A percentile compares a stretch with the other conserved stretches of the same genome.
Evolutionary conservation across 2,329 filamentous ascomycete species (phyloP).

Genomic region (Bretziella fagacearum): DNA sequence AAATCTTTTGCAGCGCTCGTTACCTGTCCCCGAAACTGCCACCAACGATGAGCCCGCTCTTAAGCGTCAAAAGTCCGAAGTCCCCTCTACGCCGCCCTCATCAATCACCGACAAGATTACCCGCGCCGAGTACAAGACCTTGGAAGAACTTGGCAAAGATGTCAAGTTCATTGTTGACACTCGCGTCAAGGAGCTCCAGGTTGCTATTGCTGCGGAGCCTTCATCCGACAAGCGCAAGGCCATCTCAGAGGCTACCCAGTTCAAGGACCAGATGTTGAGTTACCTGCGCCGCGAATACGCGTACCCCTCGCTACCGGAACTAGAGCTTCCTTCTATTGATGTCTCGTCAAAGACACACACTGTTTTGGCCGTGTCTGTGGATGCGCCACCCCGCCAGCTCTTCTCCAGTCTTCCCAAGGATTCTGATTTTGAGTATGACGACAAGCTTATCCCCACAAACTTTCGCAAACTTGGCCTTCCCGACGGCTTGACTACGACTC

Average conservation of each 20-base stretch:
- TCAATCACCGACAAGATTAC: conserved; percentile 39
- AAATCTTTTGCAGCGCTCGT: conserved; percentile 23
- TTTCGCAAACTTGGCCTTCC: conserved; percentile 53
- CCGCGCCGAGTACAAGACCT: conserved; percentile 35
- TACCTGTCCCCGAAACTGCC: conserved; percentile 36
- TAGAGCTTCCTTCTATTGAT: background rate
- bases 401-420: conserved; percentile 60
- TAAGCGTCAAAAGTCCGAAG: conserved; percentile 43
- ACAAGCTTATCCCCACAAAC: conserved; percentile 22
- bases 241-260: conserved; percentile 5
- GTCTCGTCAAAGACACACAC: conserved; percentile 21
- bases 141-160: conserved; percentile 49
- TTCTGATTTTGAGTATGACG: conserved; percentile 16
- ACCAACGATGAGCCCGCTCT: conserved; percentile 33
- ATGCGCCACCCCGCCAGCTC: conserved; percentile 56
- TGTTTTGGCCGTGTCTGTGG: conserved; percentile 62
- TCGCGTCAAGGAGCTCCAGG: conserved; percentile 31
- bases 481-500: conserved; percentile 44
- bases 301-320: conserved; percentile 23
- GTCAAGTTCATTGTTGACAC: conserved; percentile 32
- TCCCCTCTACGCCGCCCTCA: conserved; percentile 21
- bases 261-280: conserved; percentile 37
- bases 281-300: conserved; percentile 45
- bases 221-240: conserved; percentile 14
- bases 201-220: conserved; percentile 19